These are phyloP conservation scores for Cladosporium sp. DNA, from an alignment of 2,329 filamentous ascomycete species.

Conservation along the genomic window DNA sequence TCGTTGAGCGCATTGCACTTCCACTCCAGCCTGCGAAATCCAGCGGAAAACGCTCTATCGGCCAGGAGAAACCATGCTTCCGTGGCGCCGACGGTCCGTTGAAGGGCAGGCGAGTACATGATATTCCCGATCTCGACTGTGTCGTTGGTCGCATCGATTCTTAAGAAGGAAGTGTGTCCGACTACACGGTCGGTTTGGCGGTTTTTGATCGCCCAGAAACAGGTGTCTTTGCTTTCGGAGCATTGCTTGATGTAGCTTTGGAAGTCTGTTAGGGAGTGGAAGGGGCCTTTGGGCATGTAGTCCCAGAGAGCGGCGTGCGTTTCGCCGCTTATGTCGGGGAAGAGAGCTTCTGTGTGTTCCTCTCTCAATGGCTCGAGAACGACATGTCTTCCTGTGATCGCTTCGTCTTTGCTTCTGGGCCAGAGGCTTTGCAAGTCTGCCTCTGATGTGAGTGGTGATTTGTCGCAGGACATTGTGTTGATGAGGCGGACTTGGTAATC, in stretches of 20 bases:
- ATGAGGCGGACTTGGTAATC: too few relatives aligned
- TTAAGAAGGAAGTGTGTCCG: slow-evolving; percentile 42
- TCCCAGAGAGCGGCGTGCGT: slow-evolving; percentile 34
- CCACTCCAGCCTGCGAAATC: slow-evolving; percentile 58
- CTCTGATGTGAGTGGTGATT: slow-evolving; percentile 2
- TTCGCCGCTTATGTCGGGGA: slow-evolving; percentile 15
- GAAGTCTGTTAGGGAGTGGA: slow-evolving; percentile 19
- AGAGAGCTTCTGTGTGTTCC: slow-evolving; percentile 14
- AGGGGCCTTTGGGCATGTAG: slow-evolving; percentile 39
- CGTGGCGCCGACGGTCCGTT: slow-evolving; percentile 52
- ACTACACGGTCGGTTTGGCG: slow-evolving; percentile 25
- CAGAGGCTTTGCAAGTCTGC: too few relatives aligned
- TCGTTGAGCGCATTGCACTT: slow-evolving; percentile 57
- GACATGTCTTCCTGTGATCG: slow-evolving; percentile 14
- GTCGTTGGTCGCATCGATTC: slow-evolving; percentile 45
- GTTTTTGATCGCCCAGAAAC: slow-evolving; percentile 41
- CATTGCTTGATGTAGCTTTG: slow-evolving; percentile 25
- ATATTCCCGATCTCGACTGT: slow-evolving; percentile 56
- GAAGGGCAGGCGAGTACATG: slow-evolving; percentile 47
- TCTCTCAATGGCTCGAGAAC: slow-evolving; percentile 13
- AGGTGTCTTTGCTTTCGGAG: slow-evolving; percentile 30
- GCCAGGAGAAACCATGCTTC: slow-evolving; percentile 55
- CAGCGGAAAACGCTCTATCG: slow-evolving; percentile 47
- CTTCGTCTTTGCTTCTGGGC: slow-evolving; percentile 4
- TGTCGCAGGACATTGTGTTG: too few relatives aligned